Base-by-base conservation (phyloP, 1,139 yeast genomes). In the Tardiomyces blankii region DNA sequence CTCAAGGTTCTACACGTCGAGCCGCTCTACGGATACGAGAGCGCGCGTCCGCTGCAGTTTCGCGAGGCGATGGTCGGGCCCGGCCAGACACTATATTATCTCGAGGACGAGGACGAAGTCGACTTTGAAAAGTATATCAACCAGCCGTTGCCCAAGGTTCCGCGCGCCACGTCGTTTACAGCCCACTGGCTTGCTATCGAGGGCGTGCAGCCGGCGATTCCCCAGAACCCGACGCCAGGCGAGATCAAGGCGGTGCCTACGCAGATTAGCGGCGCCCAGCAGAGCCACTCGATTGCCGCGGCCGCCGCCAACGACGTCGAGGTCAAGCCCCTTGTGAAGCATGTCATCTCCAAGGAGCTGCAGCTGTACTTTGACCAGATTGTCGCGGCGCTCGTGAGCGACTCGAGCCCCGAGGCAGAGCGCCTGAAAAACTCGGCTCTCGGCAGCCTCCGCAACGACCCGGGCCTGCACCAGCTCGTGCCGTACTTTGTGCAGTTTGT, bases 141-240 rank as follows among this genome's bases (percentile, higher is more conserved):
- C 62, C 94, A 85, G 62, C 96, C 96, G 39, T 70, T 93, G 51
- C 99, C 99, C 6, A 86, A 84, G 58, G 95, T 93, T 2, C 98
- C 99, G 2, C 74, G 97, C 49, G 82, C 84, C 49, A 81, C 95
- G 1, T 81, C 95, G 0, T 89, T 85, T 62, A 87, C 97, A 2
- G 96, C 97, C 1, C 99, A 93, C 64, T 93, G 99, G 98, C 73
- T 93, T 39, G 97, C 98, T 0, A 86, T 93, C 48, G 99, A 93
- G 66, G 99, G 99, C 46, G 96, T 93, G 3, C 99, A 93, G 61
- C 98, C 99, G 1, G 83, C 93, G 45, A 91, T 93, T 48, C 95
- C 96, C 1, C 98, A 93, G 65, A 93, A 93, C 66, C 99, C 99
- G 33, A 77, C 84, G 41, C 78, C 89, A 21, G 73, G 80, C 40